Conservation (phyloP, 345 rosid genomes). For the Eucalyptus curtisii region DNA sequence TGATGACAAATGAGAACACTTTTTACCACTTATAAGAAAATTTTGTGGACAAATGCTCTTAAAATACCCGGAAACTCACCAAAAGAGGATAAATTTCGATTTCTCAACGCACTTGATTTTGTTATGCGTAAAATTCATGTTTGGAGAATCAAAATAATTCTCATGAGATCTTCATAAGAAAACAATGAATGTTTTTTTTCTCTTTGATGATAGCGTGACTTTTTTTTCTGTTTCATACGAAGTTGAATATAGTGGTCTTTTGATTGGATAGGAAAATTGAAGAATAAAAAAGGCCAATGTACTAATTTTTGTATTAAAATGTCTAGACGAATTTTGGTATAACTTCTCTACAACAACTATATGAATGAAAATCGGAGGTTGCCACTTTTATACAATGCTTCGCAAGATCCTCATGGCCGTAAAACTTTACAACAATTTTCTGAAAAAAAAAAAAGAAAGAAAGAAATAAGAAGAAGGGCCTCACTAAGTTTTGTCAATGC, state of each 20-base stretch:
- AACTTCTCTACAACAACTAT: neutral
- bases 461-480: neutral
- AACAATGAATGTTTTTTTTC: neutral
- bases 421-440: neutral
- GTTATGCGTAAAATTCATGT: neutral
- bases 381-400: neutral
- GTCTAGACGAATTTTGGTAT: neutral
- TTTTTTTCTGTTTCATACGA: neutral
- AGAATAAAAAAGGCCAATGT: neutral
- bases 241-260: neutral
- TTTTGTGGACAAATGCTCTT: neutral
- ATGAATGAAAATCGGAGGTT: neutral
- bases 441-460: neutral
- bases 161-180: neutral
- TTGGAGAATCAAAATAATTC: neutral
- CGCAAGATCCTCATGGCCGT: neutral
- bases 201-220: neutral
- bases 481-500: neutral
- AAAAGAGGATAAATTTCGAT: neutral
- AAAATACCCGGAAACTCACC: neutral
- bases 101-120: neutral
- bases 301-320: neutral
- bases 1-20: neutral
- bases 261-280: neutral
- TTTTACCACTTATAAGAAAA: neutral